Conservation (phyloP, 805 yeast genomes). For the Zygosaccharomyces siamensis region DNA sequence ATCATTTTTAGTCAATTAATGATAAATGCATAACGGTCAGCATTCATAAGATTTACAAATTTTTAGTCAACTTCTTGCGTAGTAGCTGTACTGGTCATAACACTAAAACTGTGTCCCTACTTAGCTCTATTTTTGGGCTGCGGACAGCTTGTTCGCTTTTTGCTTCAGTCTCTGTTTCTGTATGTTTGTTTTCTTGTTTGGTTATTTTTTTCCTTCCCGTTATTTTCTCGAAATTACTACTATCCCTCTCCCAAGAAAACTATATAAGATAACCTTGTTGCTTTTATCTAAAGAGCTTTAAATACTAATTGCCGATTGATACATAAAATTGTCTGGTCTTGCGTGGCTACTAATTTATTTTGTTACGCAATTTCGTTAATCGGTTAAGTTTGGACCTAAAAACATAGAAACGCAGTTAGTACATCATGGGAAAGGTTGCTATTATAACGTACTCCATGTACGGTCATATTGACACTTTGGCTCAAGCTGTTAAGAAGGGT, state of each 20-base stretch:
- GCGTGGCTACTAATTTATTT: too few species aligned
- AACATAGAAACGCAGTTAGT: not conserved
- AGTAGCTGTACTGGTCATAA: not conserved
- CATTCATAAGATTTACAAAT: not conserved
- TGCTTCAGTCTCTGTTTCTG: not conserved
- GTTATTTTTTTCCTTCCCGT: not conserved
- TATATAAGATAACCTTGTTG: not conserved
- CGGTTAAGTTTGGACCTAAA: not conserved
- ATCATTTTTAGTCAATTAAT: not conserved
- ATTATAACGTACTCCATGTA: slow-evolving; percentile 68
- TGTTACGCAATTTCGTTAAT: too few species aligned
- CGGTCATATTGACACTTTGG: slow-evolving; percentile 68
- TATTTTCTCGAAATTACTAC: not conserved
- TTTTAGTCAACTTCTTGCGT: not conserved
- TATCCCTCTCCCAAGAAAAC: not conserved
- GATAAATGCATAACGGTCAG: not conserved
- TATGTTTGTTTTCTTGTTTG: not conserved
- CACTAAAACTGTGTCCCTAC: not conserved
- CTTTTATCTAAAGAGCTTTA: not conserved
- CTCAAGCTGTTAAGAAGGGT: slow-evolving; percentile 64
- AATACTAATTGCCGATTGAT: not conserved
- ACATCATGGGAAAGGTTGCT: slow-evolving; percentile 37
- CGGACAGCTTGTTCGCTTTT: not conserved
- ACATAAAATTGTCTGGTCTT: too few species aligned
- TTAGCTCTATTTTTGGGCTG: not conserved